Base-by-base conservation (phyloP, 148 eudicot species). In the Chenopodium album region DNA sequence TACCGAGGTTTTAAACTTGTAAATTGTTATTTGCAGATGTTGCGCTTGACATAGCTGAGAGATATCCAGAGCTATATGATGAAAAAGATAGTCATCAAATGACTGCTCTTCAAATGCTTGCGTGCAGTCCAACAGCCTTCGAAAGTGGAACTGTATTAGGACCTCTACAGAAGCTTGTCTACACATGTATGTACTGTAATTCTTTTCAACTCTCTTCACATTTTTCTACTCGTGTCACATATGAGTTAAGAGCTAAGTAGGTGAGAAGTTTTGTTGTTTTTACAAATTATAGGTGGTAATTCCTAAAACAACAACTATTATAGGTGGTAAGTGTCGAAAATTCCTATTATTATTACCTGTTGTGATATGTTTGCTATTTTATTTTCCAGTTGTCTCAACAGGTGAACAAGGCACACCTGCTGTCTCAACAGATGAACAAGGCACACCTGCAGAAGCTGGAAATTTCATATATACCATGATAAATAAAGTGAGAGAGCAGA, bases 181-280 rank as follows among this genome's bases (percentile, higher is more conserved):
- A 80, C 77, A 10, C 63, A 64, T 10, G 83, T 80, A 73, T 41
- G 80, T 68, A 13, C 44, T 37, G 7, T 37, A 37, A 37, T 37
- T 5, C 44, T 37, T 37, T 37, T 37, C 44, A 37, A 37, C 44
- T 37, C 0, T 37, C 44, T 37, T 37, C 44, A 37, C 7, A 5
- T 37, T 37, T 5, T 37, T 34, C 37, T 34, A 34, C 37, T 34
- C 37, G 5, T 34, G 37, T 34, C 37, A 34, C 37, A 34, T 34
- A 4, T 0, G 37, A 34, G 37, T 34, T 34, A 3, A 34, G 37
- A 34, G 4, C 37, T 34, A 0, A 3, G 37, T 34, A 34, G 37
- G 37, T 34, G 37, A 34, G 37, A 34, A 3, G 6, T 34, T 34
- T 34, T 34, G 4, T 3, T 34, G 6, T 34, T 0, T 34, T 34